Percentiles rank a stretch among this genome's conserved stretches.
Conservation (phyloP, 345 rosid genomes). For the Melaleuca quinquenervia region DNA sequence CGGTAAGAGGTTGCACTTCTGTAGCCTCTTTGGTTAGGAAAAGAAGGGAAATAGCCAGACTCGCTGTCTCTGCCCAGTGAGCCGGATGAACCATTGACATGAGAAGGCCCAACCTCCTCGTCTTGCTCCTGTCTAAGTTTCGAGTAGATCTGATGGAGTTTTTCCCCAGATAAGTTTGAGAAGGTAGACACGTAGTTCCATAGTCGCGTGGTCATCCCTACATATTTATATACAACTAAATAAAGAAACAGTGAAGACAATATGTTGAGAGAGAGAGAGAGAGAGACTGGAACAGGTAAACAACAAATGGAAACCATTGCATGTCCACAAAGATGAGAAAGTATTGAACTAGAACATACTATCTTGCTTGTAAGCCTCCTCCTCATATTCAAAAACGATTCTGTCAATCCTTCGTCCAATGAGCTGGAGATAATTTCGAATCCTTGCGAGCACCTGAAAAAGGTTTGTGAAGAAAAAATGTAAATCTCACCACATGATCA, state of each 20-base stretch:
- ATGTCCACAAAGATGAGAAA: neutral
- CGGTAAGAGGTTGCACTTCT: conserved; percentile 33
- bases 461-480: neutral
- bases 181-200: conserved; percentile 96
- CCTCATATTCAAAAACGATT: conserved; percentile 63
- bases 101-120: conserved; percentile 69
- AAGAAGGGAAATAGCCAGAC: conserved; percentile 25
- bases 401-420: conserved; percentile 80
- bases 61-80: conserved; percentile 14
- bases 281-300: neutral
- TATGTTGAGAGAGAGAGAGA: neutral
- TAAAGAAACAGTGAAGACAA: neutral
- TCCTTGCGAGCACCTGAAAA: conserved; percentile 79
- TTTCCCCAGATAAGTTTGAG: conserved; percentile 88
- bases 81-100: conserved; percentile 35
- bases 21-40: conserved; percentile 39
- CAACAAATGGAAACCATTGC: neutral
- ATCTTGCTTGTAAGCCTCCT: conserved; percentile 66
- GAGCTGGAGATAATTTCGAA: conserved; percentile 86
- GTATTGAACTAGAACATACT: conserved; percentile 37
- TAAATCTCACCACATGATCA: neutral
- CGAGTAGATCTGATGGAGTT: conserved; percentile 82
- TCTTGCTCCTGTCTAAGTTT: conserved; percentile 76
- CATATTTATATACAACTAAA: neutral
- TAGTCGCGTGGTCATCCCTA: conserved; percentile 81